Evolutionary conservation across 2,329 filamentous ascomycete genomes (phyloP), one percentile per base, ranked within the genome.

Genomic region (Phaeophleospora eucalypticola): DNA sequence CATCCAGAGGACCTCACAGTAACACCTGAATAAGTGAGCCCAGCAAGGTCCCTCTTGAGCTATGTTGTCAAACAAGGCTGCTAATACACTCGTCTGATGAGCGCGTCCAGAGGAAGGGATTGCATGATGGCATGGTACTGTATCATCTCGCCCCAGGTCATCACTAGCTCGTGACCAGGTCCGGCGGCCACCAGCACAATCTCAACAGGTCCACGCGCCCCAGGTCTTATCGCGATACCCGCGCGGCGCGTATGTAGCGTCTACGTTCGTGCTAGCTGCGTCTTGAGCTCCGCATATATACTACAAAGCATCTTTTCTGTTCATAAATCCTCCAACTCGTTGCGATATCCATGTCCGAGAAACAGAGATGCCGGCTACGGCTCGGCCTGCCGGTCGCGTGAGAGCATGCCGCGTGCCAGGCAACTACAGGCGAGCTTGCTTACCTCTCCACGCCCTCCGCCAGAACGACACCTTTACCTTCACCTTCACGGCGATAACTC

Each of bases 221-320:
- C 4, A 24, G 16, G 17, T 27, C 40, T 42, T 42, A 42, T 42
- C 40, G 40, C 29, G 40, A 35, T 42, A 42, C 29, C 27, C 27
- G 27, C 40, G 7, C 14, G 12, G 15, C 40, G 15, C 7, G 17
- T 32, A 42, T 29, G 16, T 35, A 34, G 15, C 12, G 17, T 32
- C 16, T 34, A 10, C 18, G 3, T 7, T 41, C 27, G 14, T 10
- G 4, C n/a, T 19, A 4, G 27, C 21, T 32, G 8, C 18, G 4
- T 36, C 8, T 12, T 7, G 6, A 29, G 24, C 12, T 12, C 12
- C 12, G 24, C 24, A 29, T 6, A n/a, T n/a, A n/a, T n/a, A n/a
- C n/a, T n/a, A 12, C 24, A 29, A 12, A 7, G 12, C 24, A 21
- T 39, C 17, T 19, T 39, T 24, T 14, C 19, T 19, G 10, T 39